Evolutionary conservation across 352 stramenopile species (phyloP).

Genomic region (Thalassiosira exigua): DNA sequence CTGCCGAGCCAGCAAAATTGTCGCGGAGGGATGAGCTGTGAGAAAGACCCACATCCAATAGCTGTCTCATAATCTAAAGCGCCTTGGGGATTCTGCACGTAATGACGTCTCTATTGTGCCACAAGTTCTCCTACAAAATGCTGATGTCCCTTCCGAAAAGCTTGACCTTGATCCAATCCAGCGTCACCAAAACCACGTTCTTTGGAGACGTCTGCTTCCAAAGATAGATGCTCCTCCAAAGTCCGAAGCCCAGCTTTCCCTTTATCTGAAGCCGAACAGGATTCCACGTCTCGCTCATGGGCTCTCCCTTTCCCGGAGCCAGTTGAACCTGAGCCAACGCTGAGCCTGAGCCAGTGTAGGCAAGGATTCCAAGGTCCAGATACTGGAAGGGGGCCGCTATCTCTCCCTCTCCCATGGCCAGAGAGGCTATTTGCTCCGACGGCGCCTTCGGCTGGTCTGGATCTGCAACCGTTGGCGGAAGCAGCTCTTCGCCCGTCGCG

Average conservation of each 20-base stretch:
- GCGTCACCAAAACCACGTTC: slow-evolving; percentile 85
- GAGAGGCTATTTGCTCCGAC: slow-evolving; percentile 75
- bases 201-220: slow-evolving; percentile 87
- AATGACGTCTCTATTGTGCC: no score
- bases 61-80: no score
- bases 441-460: slow-evolving; percentile 51
- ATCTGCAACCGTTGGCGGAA: slow-evolving; percentile 53
- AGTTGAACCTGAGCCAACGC: slow-evolving; percentile 87
- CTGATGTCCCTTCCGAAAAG: slow-evolving; percentile 87
- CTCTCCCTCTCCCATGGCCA: slow-evolving; percentile 61
- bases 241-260: slow-evolving; percentile 66
- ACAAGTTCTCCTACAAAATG: slow-evolving; percentile 64
- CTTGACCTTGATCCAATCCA: slow-evolving; percentile 87
- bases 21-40: slow-evolving; percentile 51
- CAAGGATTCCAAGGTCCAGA: slow-evolving; percentile 88
- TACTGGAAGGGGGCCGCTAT: slow-evolving; percentile 89
- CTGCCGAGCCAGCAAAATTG: slow-evolving; percentile 54
- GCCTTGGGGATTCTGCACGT: no score
- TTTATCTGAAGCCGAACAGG: slow-evolving; percentile 69
- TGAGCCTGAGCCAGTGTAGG: slow-evolving; percentile 86
- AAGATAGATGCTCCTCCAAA: slow-evolving; percentile 88
- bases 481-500: slow-evolving; percentile 32
- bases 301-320: slow-evolving; percentile 56
- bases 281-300: slow-evolving; percentile 80
- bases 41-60: no score